Conservation (phyloP, 148 eudicot species). For the Rhododendron williamsianum region DNA sequence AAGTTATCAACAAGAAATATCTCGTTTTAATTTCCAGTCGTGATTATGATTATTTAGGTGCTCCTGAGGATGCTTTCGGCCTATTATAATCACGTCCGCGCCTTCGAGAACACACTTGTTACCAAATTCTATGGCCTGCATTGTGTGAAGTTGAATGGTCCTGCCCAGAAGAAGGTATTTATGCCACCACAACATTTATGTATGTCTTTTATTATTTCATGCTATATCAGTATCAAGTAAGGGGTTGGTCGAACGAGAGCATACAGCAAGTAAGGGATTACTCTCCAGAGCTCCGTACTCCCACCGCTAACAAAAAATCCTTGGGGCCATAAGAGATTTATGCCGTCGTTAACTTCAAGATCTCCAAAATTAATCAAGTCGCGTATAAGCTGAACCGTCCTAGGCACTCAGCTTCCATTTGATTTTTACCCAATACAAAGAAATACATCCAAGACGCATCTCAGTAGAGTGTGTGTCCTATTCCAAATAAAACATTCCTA, state of each 20-base stretch:
- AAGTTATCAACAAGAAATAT: background rate
- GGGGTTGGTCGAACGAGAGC: too few relatives aligned
- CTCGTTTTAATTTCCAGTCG: background rate
- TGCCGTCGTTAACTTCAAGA: background rate
- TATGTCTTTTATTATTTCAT: too few relatives aligned
- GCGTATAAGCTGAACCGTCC: background rate
- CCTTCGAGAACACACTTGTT: slow-evolving; percentile 81
- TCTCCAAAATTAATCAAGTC: background rate
- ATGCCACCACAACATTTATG: background rate
- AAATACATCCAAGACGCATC: background rate
- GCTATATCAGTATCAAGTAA: too few relatives aligned
- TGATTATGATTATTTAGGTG: slow-evolving; percentile 35
- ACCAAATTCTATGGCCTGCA: slow-evolving; percentile 86
- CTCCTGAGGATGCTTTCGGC: slow-evolving; percentile 85
- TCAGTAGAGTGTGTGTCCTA: background rate
- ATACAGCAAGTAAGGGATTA: too few relatives aligned
- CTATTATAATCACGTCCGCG: slow-evolving; percentile 77
- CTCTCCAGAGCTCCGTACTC: background rate
- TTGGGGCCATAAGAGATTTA: background rate
- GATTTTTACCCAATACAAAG: background rate
- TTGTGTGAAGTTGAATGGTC: slow-evolving; percentile 82
- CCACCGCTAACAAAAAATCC: background rate
- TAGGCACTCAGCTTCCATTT: background rate
- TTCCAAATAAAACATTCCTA: background rate
- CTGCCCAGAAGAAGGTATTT: slow-evolving; percentile 76